Base-by-base conservation (phyloP, 139 green algal genomes). In the Diplosphaera chodatii region DNA sequence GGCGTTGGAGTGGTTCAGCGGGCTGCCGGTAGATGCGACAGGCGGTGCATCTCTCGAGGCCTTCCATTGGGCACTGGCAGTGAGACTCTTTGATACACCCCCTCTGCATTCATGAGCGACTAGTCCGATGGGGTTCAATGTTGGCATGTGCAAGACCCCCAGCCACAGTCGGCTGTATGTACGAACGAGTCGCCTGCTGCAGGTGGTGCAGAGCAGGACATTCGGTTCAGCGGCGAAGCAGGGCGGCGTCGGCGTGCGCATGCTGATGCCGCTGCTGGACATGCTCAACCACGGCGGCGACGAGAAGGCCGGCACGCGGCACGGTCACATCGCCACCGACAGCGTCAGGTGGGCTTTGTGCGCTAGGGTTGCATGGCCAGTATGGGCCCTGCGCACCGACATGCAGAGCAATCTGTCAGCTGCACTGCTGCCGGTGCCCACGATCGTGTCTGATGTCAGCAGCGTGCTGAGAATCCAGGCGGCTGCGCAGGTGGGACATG, bases 281-380 rank as follows among this genome's bases (percentile, higher is more conserved):
- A 91, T 96, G 84, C 68, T 93, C 28, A 96, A 96, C 72, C 89
- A 94, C 69, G 86, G 73, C 4, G 90, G 90, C 0, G 90, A 96
- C 73, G 71, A 80, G 30, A 62, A 70, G 22, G 64, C 63, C 55
- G 56, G 30, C 5, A 75, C n/a, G 10, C 48, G 16, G 10, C 18
- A 5, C 3, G 13, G 13, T 3, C 16, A 25, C 16, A 18, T 59
- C 48, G 48, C 48, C 16, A 59, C 48, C 13, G 48, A 59, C 48
- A 59, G 48, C 48, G 48, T 25, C 48, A 59, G 48, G 48, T 40
- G 67, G 10, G n/a, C n/a, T n/a, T n/a, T n/a, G n/a, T n/a, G n/a
- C n/a, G n/a, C n/a, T n/a, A n/a, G n/a, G n/a, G n/a, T n/a, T n/a
- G n/a, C n/a, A n/a, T n/a, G n/a, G n/a, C n/a, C n/a, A n/a, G n/a